A percentile compares a stretch with the other conserved stretches of the same genome.
Conservation (phyloP, 148 eudicot genomes). For the Cornus kousa region DNA sequence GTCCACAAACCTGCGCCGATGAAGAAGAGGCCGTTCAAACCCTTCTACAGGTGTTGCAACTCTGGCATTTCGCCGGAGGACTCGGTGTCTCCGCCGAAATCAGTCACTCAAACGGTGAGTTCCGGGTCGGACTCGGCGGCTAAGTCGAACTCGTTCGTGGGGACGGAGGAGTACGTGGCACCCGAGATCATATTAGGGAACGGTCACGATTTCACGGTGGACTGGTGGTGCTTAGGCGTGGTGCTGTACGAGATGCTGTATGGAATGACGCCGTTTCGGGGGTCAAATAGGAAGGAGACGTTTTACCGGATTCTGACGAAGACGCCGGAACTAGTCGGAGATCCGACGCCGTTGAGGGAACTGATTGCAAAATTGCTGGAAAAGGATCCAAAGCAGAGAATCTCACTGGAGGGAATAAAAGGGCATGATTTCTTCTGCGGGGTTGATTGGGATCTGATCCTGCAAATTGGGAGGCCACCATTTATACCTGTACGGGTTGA, state of each 20-base stretch:
- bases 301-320: conserved; percentile 51
- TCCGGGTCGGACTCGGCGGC: conserved; percentile 36
- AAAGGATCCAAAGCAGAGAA: conserved; percentile 63
- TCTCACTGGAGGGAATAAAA: conserved; percentile 57
- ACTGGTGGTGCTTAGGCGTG: conserved; percentile 82
- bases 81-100: conserved; percentile 19
- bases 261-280: conserved; percentile 77
- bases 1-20: conserved; percentile 17
- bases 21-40: conserved; percentile 15
- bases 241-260: conserved; percentile 80
- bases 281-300: conserved; percentile 65
- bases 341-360: conserved; percentile 77
- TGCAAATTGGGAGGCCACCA: conserved; percentile 62
- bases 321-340: conserved; percentile 63
- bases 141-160: conserved; percentile 83
- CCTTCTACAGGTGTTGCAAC: conserved; percentile 29
- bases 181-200: conserved; percentile 67
- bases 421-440: conserved; percentile 68
- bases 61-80: conserved; percentile 47
- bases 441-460: conserved; percentile 58
- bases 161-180: conserved; percentile 93
- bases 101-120: conserved; percentile 4
- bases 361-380: conserved; percentile 57
- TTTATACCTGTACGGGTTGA: conserved; percentile 44
- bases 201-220: conserved; percentile 76